Conservation (phyloP, 176 grass and related monocot species). For the Zoysia pacifica region DNA sequence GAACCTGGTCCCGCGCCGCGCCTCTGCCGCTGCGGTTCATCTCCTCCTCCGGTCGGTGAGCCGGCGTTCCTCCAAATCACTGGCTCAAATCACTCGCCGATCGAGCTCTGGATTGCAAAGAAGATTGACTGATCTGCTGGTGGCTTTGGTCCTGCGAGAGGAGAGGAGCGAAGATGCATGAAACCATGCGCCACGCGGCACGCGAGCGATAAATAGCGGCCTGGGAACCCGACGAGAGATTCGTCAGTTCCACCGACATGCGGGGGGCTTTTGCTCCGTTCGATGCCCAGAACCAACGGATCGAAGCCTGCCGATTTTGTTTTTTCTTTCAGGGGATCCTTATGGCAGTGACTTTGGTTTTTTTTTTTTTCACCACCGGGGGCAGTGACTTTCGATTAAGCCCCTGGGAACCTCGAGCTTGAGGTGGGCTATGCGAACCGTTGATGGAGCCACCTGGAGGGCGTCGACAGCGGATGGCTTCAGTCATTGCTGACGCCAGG, state of each 20-base stretch:
- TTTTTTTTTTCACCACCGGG: no score
- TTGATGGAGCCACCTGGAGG: conserved; percentile 16
- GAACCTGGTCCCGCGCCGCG: background rate
- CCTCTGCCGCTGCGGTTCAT: conserved; percentile 38
- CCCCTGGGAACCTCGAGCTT: no score
- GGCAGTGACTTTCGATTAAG: no score
- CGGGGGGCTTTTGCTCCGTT: no score
- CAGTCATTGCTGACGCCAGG: conserved; percentile 54
- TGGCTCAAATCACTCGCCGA: background rate
- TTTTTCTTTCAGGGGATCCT: no score
- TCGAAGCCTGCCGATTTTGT: no score
- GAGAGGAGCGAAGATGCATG: conserved; percentile 21
- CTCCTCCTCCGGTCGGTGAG: background rate
- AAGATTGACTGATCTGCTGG: background rate
- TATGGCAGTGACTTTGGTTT: no score
- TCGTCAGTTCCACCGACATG: no score
- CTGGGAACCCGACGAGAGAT: background rate
- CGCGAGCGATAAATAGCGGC: conserved; percentile 45
- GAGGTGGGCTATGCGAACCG: background rate
- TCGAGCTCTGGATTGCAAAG: background rate
- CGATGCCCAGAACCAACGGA: no score
- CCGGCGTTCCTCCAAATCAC: background rate
- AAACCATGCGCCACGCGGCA: conserved; percentile 34
- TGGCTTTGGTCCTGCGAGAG: background rate
- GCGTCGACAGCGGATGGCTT: conserved; percentile 29